A percentile compares a stretch with the other conserved stretches of the same genome.
Evolutionary conservation across 805 yeast genomes (phyloP).

Genomic region (Kodamaea jinghongensis): DNA sequence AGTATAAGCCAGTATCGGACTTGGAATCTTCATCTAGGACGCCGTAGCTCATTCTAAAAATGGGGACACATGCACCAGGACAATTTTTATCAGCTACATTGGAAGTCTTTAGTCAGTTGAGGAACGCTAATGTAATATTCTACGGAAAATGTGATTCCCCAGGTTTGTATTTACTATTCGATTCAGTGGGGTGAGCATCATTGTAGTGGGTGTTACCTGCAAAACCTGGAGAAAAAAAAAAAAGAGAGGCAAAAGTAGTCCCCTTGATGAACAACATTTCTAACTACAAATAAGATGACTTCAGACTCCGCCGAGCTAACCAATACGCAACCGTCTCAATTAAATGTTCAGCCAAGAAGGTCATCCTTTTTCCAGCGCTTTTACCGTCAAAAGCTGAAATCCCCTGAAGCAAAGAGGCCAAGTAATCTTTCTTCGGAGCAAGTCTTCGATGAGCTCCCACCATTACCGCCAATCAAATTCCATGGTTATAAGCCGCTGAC

Average conservation of each 20-base stretch:
- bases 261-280: background rate
- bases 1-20: too few species aligned
- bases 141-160: too few species aligned
- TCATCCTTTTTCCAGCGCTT: constrained; percentile 6
- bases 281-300: background rate
- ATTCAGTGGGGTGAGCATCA: background rate
- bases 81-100: too few species aligned
- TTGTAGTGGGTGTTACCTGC: background rate
- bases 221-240: too few species aligned
- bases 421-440: constrained; percentile 1
- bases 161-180: too few species aligned
- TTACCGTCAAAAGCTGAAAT: background rate
- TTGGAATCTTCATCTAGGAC: too few species aligned
- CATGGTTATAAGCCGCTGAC: constrained; percentile 62
- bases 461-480: constrained; percentile 55
- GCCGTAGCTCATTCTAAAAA: too few species aligned
- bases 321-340: too few species aligned
- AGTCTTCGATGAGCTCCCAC: constrained; percentile 25
- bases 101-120: too few species aligned
- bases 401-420: background rate
- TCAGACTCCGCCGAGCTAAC: too few species aligned
- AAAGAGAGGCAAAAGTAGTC: background rate
- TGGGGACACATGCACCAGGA: too few species aligned
- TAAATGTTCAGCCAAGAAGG: background rate
- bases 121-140: too few species aligned